These are phyloP conservation scores for Carex sylvatica DNA, from an alignment of 202 grass and related monocot species.

Conservation along the genomic window DNA sequence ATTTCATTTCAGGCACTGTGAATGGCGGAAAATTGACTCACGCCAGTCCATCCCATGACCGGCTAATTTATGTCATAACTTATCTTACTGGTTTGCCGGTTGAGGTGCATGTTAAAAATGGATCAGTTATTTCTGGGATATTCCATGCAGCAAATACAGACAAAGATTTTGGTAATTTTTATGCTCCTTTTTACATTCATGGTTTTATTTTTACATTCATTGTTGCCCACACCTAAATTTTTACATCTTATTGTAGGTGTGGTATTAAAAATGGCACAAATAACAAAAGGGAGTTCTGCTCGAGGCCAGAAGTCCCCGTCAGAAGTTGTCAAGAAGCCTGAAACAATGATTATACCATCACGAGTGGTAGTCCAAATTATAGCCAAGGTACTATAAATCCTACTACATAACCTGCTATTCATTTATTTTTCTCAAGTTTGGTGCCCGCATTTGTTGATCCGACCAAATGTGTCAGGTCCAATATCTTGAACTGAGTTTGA, in stretches of 20 bases:
- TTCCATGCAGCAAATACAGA: constrained; percentile 82
- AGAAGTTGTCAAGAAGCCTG: constrained; percentile 61
- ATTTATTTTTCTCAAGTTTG: neutral
- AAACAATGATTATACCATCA: constrained; percentile 82
- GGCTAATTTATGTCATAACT: constrained; percentile 69
- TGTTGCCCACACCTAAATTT: constrained; percentile 8
- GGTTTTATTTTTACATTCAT: constrained; percentile 3
- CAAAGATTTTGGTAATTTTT: constrained; percentile 77
- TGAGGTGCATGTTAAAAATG: constrained; percentile 91
- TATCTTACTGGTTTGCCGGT: constrained; percentile 76
- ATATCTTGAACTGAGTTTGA: neutral
- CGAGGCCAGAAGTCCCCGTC: constrained; percentile 42
- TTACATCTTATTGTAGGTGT: constrained; percentile 46
- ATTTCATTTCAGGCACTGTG: constrained; percentile 32
- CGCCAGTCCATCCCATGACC: constrained; percentile 52
- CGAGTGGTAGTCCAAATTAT: constrained; percentile 84
- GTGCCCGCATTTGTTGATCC: too few relatives aligned
- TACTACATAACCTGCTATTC: neutral
- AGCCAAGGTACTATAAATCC: constrained; percentile 58
- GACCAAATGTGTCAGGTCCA: neutral
- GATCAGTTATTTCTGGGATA: constrained; percentile 93
- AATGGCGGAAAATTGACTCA: constrained; percentile 60
- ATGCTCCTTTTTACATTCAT: constrained; percentile 5
- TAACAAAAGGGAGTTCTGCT: constrained; percentile 58
- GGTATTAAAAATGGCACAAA: constrained; percentile 93